phyloP scores from a whole-genome alignment of 257 asterid genomes.

The Leptodermis oblonga region DNA sequence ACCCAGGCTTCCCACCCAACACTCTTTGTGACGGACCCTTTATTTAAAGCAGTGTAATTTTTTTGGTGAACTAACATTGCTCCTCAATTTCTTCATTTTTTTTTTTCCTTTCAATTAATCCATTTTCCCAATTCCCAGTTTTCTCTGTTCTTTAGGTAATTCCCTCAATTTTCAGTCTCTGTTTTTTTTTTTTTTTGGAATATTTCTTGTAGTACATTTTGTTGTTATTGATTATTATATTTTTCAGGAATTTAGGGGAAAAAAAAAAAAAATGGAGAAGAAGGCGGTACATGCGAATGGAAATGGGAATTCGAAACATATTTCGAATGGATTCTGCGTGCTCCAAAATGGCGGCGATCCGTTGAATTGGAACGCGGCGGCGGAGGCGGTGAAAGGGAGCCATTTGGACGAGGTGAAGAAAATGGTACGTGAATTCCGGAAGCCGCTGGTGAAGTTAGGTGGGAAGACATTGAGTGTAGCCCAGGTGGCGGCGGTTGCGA shows the following conservation, averaged over 20 bases:
- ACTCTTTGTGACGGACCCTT: conserved; percentile 9
- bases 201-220: neutral
- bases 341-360: conserved; percentile 19
- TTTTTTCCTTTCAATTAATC: neutral
- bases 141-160: neutral
- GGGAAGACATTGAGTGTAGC: conserved; percentile 23
- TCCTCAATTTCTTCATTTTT: neutral
- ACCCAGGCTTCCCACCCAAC: conserved; percentile 13
- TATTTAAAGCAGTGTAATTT: conserved; percentile 13
- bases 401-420: conserved; percentile 28
- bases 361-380: conserved; percentile 23
- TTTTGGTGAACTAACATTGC: conserved; percentile 7
- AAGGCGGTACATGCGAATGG: neutral
- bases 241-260: neutral
- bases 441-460: conserved; percentile 15
- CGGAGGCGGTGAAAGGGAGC: conserved; percentile 26
- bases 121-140: neutral
- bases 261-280: neutral
- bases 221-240: too few species aligned
- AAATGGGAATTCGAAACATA: conserved; percentile 1
- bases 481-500: conserved; percentile 24
- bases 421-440: conserved; percentile 23
- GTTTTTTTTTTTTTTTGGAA: neutral
- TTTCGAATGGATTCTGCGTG: neutral
- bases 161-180: neutral